Conservation (phyloP, 164 flowering plant genomes). For the Stephania japonica region DNA sequence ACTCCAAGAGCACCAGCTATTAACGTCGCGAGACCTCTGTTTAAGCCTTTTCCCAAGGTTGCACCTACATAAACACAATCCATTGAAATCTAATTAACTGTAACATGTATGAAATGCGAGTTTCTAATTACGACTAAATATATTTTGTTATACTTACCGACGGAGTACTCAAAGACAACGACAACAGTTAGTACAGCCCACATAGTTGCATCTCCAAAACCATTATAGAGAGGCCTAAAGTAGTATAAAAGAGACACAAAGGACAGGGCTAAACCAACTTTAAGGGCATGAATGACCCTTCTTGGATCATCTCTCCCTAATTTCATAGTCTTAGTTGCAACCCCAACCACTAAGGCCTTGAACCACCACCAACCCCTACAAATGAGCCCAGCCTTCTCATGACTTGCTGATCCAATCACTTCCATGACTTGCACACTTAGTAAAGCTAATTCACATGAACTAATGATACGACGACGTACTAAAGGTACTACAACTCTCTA, state of each 20-base stretch:
- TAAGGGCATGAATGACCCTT: slow-evolving; percentile 54
- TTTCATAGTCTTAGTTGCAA: slow-evolving; percentile 30
- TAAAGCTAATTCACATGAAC: slow-evolving; percentile 7
- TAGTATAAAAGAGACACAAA: slow-evolving; percentile 67
- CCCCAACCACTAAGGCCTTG: slow-evolving; percentile 14
- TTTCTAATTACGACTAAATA: no score
- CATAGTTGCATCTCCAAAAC: slow-evolving; percentile 57
- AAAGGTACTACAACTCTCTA: not conserved
- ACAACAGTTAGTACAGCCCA: slow-evolving; percentile 90
- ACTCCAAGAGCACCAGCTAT: slow-evolving; percentile 63
- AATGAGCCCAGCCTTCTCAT: slow-evolving; percentile 25
- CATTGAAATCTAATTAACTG: no score
- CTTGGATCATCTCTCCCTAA: slow-evolving; percentile 74
- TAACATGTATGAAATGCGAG: not conserved
- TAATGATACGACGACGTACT: not conserved
- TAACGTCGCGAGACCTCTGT: slow-evolving; percentile 65
- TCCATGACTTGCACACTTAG: slow-evolving; percentile 24
- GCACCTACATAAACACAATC: slow-evolving; percentile 37
- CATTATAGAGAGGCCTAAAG: slow-evolving; percentile 46
- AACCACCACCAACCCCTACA: slow-evolving; percentile 25
- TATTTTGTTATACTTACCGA: slow-evolving; percentile 30
- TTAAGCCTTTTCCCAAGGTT: slow-evolving; percentile 56
- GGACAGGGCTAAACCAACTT: slow-evolving; percentile 75
- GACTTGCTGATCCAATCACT: slow-evolving; percentile 14
- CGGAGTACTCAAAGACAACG: slow-evolving; percentile 69